Evolutionary conservation across 495 filamentous ascomycete species (phyloP), one percentile per base, ranked within the genome.

Genomic region (Articulospora tetracladia): DNA sequence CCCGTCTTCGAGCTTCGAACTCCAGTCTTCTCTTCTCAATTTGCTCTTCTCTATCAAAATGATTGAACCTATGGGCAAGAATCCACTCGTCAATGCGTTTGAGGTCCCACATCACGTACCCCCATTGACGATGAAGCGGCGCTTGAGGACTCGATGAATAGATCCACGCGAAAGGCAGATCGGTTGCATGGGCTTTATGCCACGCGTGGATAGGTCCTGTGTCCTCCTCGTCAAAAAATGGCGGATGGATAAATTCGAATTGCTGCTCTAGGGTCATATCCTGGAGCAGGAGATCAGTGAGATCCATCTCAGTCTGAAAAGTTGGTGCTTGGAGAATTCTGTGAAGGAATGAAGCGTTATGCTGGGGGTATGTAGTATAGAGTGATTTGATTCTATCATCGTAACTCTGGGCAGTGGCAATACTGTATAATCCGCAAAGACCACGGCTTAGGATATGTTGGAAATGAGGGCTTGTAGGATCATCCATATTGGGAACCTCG

Each of bases 61-160:
- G 39, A 11, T n/a, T 7, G n/a, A 44, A n/a, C 10, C 3, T 12
- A 27, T 54, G 15, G 19, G 61, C 50, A 34, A 57, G 30, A 19
- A 30, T 25, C 28, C 17, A 36, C 41, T 44, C 15, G 12, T 65
- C 39, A n/a, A 65, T 15, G 19, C 62, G 62, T 57, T 24, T 19
- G 51, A 19, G 56, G 19, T 66, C 64, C 64, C 60, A 66, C 57
- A 63, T 60, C 32, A 66, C 60, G 58, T 66, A 66, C 12, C 60
- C 60, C 56, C 64, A 63, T 27, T 60, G 50, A 17, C 60, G 51
- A 1, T 61, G 51, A 25, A 23, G 22, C 10, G 17, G 3, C 39
- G 15, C 15, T 44, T 8, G 4, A n/a, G 3, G 39, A 15, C 8
- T 44, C n/a, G 39, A n/a, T 7, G 7, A 34, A 19, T 44, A 44